phyloP scores from a whole-genome alignment of 2,329 filamentous ascomycete genomes.

The Penicillium psychrosexuale region DNA sequence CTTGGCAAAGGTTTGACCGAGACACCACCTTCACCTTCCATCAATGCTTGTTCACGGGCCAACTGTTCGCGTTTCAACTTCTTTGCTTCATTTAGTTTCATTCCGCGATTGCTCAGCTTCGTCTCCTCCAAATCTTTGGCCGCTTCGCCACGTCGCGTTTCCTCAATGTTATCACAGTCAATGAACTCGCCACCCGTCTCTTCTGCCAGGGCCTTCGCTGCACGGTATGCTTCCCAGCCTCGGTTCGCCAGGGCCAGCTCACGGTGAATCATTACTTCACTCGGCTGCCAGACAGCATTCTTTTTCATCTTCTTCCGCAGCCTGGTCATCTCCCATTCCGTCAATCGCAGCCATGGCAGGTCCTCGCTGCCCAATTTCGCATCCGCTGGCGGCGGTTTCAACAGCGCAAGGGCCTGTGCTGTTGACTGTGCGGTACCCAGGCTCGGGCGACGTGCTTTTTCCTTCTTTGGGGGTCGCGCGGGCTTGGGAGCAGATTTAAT shows the following conservation, averaged over 20 bases:
- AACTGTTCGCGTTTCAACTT: constrained; percentile 57
- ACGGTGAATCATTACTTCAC: constrained; percentile 63
- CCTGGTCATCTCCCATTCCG: constrained; percentile 66
- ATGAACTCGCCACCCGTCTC: constrained; percentile 54
- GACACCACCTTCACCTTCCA: constrained; percentile 9
- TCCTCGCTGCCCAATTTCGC: constrained; percentile 59
- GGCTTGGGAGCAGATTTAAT: constrained; percentile 12
- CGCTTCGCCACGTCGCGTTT: constrained; percentile 43
- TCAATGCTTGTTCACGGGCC: constrained; percentile 35
- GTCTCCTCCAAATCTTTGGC: constrained; percentile 45
- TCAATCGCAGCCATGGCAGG: constrained; percentile 62
- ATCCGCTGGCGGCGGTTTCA: constrained; percentile 59
- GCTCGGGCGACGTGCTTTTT: constrained; percentile 38
- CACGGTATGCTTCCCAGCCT: constrained; percentile 49
- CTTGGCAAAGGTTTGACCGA: constrained; percentile 2
- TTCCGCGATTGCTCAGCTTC: constrained; percentile 56
- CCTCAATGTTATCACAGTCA: constrained; percentile 52
- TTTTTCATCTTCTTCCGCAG: constrained; percentile 68
- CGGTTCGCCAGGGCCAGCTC: constrained; percentile 60
- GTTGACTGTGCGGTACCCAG: constrained; percentile 47
- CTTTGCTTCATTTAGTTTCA: constrained; percentile 60
- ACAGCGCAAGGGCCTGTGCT: constrained; percentile 58
- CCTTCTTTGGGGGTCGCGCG: constrained; percentile 38
- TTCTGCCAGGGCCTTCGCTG: constrained; percentile 52
- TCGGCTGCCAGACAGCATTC: constrained; percentile 66